Conservation (phyloP, 768 basidiomycete species). For the Serendipita vermifera region DNA sequence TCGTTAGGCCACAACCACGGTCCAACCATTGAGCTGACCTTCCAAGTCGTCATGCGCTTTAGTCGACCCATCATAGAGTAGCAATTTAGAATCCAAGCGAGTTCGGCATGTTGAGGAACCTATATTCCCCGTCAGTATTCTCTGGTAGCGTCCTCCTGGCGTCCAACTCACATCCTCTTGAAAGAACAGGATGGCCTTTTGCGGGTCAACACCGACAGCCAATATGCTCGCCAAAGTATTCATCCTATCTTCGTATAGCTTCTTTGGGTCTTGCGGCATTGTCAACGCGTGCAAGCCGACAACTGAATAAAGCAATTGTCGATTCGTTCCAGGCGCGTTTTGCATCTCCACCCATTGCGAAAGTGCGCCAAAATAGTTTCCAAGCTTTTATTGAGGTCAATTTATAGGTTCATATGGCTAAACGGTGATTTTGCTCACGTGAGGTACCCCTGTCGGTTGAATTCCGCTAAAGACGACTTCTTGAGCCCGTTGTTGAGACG, state of each 20-base stretch:
- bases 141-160: too few relatives aligned
- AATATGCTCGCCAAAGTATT: slow-evolving; percentile 79
- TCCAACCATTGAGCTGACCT: slow-evolving; percentile 35
- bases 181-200: slow-evolving; percentile 61
- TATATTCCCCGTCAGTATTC: slow-evolving; percentile 22
- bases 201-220: slow-evolving; percentile 73
- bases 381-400: slow-evolving; percentile 41
- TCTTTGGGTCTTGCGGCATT: slow-evolving; percentile 67
- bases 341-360: slow-evolving; percentile 82
- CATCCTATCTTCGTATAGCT: slow-evolving; percentile 45
- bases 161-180: slow-evolving; percentile 65
- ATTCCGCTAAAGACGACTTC: slow-evolving; percentile 60
- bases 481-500: background rate
- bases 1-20: background rate
- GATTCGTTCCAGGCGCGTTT: slow-evolving; percentile 35
- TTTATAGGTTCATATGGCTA: slow-evolving; percentile 8
- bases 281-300: slow-evolving; percentile 94
- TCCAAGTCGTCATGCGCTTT: slow-evolving; percentile 93
- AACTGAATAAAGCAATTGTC: slow-evolving; percentile 69
- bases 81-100: slow-evolving; percentile 84
- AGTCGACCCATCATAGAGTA: slow-evolving; percentile 71
- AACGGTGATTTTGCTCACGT: too few relatives aligned
- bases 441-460: slow-evolving; percentile 84
- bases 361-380: slow-evolving; percentile 86
- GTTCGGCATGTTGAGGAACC: slow-evolving; percentile 74